A percentile compares a stretch with the other conserved stretches of the same genome.
phyloP scores from a whole-genome alignment of 306 rosid species.

The Lathyrus tuberosus region DNA sequence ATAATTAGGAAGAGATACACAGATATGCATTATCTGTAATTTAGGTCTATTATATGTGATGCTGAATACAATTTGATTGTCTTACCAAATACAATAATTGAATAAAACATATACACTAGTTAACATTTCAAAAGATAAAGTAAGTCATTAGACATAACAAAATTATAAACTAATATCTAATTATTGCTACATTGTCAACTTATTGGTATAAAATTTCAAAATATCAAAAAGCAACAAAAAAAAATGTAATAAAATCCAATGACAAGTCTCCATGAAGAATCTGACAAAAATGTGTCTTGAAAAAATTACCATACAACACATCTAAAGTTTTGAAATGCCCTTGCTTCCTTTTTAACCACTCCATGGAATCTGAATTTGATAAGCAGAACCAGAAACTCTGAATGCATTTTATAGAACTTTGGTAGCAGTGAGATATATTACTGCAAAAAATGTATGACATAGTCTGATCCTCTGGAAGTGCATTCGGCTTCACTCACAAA shows the following conservation, averaged over 20 bases:
- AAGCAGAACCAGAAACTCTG: conserved; percentile 18
- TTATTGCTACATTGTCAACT: neutral
- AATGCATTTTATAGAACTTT: neutral
- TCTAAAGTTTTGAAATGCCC: neutral
- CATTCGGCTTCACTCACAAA: conserved; percentile 22
- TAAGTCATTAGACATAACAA: neutral
- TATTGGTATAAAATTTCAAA: neutral
- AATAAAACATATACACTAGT: neutral
- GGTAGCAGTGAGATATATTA: conserved; percentile 12
- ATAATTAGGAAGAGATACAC: no score
- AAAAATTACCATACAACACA: neutral
- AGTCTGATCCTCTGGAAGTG: neutral
- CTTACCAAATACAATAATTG: no score
- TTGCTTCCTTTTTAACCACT: conserved; percentile 21
- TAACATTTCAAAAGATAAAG: neutral
- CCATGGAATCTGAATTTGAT: conserved; percentile 11
- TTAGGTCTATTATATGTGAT: no score
- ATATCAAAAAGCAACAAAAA: neutral
- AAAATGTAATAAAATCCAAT: neutral
- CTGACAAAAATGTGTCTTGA: neutral
- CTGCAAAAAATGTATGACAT: conserved; percentile 33
- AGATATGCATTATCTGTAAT: no score
- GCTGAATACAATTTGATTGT: no score
- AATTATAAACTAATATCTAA: neutral
- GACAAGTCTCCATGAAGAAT: conserved; percentile 6